These are phyloP conservation scores for Mortierella sp. DNA, from an alignment of 371 early-diverging fungal genomes.

Conservation along the genomic window DNA sequence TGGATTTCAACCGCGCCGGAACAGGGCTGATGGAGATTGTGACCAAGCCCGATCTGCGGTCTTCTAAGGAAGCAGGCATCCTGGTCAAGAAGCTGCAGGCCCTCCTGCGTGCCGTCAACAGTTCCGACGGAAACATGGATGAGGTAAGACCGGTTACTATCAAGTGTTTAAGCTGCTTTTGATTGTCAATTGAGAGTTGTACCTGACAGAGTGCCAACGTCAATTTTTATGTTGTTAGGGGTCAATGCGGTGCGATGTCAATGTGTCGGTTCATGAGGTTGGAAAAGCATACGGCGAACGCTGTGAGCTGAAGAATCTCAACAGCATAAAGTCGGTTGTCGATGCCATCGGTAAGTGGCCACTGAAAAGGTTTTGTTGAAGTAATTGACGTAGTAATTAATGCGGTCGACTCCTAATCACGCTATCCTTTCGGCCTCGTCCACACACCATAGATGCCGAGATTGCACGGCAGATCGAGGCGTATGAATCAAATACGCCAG, in stretches of 20 bases:
- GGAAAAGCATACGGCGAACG: constrained; percentile 76
- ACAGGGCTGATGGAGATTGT: constrained; percentile 93
- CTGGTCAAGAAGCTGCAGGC: constrained; percentile 83
- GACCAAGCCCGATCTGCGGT: constrained; percentile 86
- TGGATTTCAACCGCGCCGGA: constrained; percentile 93
- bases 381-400: background rate
- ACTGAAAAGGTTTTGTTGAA: background rate
- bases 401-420: background rate
- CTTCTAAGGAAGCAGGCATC: constrained; percentile 82
- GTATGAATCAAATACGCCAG: constrained; percentile 65
- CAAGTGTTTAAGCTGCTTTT: background rate
- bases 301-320: constrained; percentile 93
- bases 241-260: constrained; percentile 93
- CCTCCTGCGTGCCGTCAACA: constrained; percentile 77
- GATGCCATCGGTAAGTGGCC: constrained; percentile 73
- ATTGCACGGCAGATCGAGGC: constrained; percentile 78
- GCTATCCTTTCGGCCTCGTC: background rate
- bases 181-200: background rate
- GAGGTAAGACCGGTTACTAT: constrained; percentile 64
- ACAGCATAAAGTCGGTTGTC: constrained; percentile 80
- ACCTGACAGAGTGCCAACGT: background rate
- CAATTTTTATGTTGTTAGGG: constrained; percentile 63
- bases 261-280: constrained; percentile 81
- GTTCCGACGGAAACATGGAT: constrained; percentile 88
- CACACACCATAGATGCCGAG: constrained; percentile 75